These are phyloP conservation scores for Penicillium hordei DNA, from an alignment of 2,329 filamentous ascomycete genomes.

Conservation along the genomic window DNA sequence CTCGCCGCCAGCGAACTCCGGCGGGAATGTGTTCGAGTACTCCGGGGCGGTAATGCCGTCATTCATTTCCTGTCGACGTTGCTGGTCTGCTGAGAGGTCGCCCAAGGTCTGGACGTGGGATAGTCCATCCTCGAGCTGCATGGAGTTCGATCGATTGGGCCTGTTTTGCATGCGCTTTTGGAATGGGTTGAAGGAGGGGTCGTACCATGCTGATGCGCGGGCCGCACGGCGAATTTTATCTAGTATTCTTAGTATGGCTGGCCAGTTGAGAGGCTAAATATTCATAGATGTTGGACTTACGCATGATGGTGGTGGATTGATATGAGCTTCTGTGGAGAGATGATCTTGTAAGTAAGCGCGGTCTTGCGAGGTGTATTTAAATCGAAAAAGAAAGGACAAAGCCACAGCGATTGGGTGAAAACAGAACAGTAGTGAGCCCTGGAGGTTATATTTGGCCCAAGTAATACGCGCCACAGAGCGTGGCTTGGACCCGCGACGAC, in stretches of 20 bases:
- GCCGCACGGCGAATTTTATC: constrained; percentile 44
- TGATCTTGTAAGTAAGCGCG: background rate
- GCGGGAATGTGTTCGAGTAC: constrained; percentile 29
- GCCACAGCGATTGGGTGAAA: background rate
- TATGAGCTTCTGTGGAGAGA: background rate
- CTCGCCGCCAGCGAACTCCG: constrained; percentile 27
- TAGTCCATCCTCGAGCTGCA: constrained; percentile 34
- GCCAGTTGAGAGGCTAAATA: background rate
- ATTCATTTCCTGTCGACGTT: constrained; percentile 27
- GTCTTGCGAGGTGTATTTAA: background rate
- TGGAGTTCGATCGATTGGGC: constrained; percentile 24
- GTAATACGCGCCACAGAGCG: background rate
- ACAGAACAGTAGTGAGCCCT: background rate
- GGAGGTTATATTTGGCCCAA: background rate
- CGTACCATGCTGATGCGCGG: constrained; percentile 44
- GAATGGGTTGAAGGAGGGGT: constrained; percentile 44
- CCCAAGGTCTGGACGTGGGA: constrained; percentile 23
- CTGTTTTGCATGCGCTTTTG: constrained; percentile 36
- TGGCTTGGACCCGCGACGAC: background rate
- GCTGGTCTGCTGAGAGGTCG: constrained; percentile 26
- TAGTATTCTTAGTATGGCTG: constrained; percentile 19
- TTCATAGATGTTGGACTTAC: constrained; percentile 1
- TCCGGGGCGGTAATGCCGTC: constrained; percentile 24
- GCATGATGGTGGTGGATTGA: background rate
- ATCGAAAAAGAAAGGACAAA: background rate